A percentile compares a stretch with the other conserved stretches of the same genome.
Evolutionary conservation across 116 monocot genomes (phyloP).

Genomic region (Zostera marina): DNA sequence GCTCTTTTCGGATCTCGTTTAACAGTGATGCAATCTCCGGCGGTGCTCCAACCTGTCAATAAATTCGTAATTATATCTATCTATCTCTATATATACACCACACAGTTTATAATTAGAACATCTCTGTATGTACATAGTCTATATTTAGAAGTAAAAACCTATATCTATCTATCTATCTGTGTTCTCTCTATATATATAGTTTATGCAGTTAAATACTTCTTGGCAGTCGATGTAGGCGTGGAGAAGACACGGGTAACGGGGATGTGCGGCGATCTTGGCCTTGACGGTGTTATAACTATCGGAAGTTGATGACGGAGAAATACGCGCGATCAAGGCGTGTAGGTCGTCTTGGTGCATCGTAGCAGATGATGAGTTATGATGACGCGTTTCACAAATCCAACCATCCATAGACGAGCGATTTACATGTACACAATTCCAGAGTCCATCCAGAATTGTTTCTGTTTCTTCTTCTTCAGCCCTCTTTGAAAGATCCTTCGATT

Average conservation of each 20-base stretch:
- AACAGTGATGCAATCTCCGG: conserved; percentile 31
- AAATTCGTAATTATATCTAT: no score
- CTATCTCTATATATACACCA: no score
- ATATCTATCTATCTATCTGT: no score
- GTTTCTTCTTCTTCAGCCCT: no score
- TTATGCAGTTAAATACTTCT: conserved; percentile 36
- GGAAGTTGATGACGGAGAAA: conserved; percentile 1
- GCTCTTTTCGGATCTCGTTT: conserved; percentile 32
- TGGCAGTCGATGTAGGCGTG: conserved; percentile 55
- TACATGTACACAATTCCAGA: background rate
- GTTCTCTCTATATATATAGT: no score
- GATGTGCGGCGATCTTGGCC: conserved; percentile 48
- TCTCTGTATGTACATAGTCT: no score
- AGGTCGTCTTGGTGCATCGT: conserved; percentile 13
- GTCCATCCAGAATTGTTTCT: no score
- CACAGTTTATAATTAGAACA: no score
- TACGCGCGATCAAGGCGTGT: conserved; percentile 16
- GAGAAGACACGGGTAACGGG: conserved; percentile 37
- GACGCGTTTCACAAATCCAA: conserved; percentile 9
- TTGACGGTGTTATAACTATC: conserved; percentile 14
- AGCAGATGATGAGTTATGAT: background rate
- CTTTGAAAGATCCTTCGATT: no score
- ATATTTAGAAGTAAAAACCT: no score
- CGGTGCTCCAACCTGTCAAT: conserved; percentile 39
- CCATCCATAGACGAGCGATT: no score